Evolutionary conservation across 1,284 basidiomycete genomes (phyloP).

Genomic region (Coriolopsis trogii): DNA sequence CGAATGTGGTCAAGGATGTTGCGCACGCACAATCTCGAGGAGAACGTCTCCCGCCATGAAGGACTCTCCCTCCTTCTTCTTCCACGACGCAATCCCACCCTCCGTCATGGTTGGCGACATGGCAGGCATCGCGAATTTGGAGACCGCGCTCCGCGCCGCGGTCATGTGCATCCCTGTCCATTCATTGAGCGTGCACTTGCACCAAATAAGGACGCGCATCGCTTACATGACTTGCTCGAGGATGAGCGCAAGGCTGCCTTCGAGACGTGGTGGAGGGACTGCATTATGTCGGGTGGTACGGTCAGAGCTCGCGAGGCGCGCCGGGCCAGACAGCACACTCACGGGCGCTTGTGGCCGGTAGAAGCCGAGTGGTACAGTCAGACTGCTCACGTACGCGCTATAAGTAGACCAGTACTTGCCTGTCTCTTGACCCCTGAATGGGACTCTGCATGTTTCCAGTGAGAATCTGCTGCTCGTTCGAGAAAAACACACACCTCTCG

Average conservation of each 20-base stretch:
- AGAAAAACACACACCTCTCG: no score
- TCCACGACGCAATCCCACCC: constrained; percentile 93
- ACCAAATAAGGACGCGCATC: no score
- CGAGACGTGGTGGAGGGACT: constrained; percentile 25
- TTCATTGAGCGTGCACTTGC: no score
- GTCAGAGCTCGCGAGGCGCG: constrained; percentile 2
- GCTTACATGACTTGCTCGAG: constrained; percentile 26
- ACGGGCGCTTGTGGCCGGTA: background rate
- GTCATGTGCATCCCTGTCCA: constrained; percentile 61
- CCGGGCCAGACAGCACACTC: constrained; percentile 1
- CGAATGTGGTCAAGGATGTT: background rate
- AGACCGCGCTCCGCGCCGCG: constrained; percentile 57
- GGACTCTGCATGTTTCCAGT: no score
- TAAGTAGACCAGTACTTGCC: background rate
- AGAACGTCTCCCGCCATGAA: constrained; percentile 90
- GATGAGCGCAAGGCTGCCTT: constrained; percentile 20
- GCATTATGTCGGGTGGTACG: constrained; percentile 24
- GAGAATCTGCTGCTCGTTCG: no score
- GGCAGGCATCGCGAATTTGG: constrained; percentile 85
- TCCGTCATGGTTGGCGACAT: constrained; percentile 99
- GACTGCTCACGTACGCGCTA: background rate
- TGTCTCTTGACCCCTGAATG: no score
- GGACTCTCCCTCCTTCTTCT: constrained; percentile 86
- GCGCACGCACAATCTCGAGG: constrained; percentile 83
- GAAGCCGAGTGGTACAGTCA: constrained; percentile 5